Base-by-base conservation (phyloP, 2,329 filamentous ascomycete species). In the Fusarium coicis region DNA sequence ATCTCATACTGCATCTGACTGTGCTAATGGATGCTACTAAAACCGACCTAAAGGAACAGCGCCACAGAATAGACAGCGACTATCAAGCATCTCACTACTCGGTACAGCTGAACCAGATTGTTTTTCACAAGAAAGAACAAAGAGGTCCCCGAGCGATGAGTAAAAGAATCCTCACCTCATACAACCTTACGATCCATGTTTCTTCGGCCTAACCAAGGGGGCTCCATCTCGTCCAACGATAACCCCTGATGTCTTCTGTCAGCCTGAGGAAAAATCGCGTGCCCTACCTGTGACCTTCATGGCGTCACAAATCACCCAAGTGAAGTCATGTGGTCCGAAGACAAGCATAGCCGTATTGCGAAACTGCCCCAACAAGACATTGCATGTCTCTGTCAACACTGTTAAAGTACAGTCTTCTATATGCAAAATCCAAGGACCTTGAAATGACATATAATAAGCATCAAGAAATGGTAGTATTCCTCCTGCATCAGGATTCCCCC, bases 281-380 rank as follows among this genome's bases (percentile, higher is more conserved):
- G 52, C 62, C 73, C 66, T 65, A 47, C 76, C 53, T 77, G 73
- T 77, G 73, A 77, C 74, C 73, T 40, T 40, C 30, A 78, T 78
- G 76, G 76, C 75, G 76, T 78, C 76, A 78, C 68, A 66, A 77
- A 76, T 70, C 72, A 68, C 60, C 72, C 73, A 68, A 70, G 64
- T 76, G 61, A 78, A 74, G 76, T 78, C 76, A 78, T 76, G 76
- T 72, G 75, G 68, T 53, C 66, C 40, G 39, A 55, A 50, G 58
- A 59, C 54, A 52, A 56, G 49, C 55, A 62, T 72, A 52, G 65
- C 49, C 60, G 66, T 63, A 54, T 42, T 56, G 66, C 23, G 54
- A 58, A 52, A 64, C 23, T 58, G 50, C 58, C 72, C 72, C 72
- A 74, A 74, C 72, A 74, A 74, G 53, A 74, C 49, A 56, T 30